phyloP scores from a whole-genome alignment of 1,284 basidiomycete genomes.

The Ceratobasidium sp. region DNA sequence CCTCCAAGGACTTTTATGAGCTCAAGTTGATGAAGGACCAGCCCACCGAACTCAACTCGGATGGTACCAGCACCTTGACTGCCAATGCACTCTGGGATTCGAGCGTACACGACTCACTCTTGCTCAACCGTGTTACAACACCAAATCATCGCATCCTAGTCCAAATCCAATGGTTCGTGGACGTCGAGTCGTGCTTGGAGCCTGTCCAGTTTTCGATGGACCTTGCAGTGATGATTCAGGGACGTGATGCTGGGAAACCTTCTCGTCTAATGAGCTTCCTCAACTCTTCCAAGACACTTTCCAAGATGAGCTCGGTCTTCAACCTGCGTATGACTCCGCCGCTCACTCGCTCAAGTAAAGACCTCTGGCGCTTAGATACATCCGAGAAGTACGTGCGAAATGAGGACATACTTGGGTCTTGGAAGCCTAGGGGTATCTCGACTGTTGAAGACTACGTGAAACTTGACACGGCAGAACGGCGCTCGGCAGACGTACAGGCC shows the following conservation, averaged over 20 bases:
- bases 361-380: conserved; percentile 95
- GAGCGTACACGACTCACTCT: conserved; percentile 85
- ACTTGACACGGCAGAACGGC: conserved; percentile 73
- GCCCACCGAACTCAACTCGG: conserved; percentile 75
- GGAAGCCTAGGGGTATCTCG: conserved; percentile 89
- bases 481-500: conserved; percentile 89
- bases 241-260: conserved; percentile 86
- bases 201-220: conserved; percentile 90
- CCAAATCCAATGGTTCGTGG: conserved; percentile 79
- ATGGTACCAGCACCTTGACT: conserved; percentile 79
- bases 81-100: conserved; percentile 92
- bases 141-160: conserved; percentile 82
- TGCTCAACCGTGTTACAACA: conserved; percentile 87
- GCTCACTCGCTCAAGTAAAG: conserved; percentile 84
- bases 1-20: conserved; percentile 72
- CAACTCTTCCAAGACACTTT: conserved; percentile 75
- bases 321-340: conserved; percentile 83
- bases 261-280: conserved; percentile 81
- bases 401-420: conserved; percentile 82
- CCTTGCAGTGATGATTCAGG: conserved; percentile 85
- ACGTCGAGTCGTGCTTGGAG: conserved; percentile 83
- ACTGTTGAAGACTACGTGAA: conserved; percentile 86
- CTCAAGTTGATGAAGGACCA: conserved; percentile 80
- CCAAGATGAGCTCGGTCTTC: conserved; percentile 85
- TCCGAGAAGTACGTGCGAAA: conserved; percentile 93